These are phyloP conservation scores for Casuarina glauca DNA, from an alignment of 306 rosid genomes.

Conservation along the genomic window DNA sequence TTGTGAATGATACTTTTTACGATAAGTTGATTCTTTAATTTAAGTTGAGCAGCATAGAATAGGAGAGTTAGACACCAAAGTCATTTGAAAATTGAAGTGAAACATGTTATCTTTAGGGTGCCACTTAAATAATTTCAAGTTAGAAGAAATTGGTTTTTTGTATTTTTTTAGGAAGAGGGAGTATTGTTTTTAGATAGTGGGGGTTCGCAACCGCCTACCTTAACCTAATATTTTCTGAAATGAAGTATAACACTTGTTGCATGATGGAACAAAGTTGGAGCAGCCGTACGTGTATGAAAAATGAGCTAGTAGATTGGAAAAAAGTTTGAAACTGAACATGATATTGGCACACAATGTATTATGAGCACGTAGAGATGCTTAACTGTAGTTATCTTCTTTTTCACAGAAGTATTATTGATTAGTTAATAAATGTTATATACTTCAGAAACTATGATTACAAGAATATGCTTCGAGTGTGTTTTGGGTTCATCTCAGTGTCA, in stretches of 20 bases:
- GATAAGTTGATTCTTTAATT: background rate
- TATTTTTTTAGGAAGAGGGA: background rate
- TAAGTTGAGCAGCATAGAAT: background rate
- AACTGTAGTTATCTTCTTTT: background rate
- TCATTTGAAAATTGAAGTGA: too few species aligned
- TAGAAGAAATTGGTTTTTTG: background rate
- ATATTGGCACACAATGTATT: background rate
- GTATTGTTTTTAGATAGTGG: too few species aligned
- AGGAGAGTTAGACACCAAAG: background rate
- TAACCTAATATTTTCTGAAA: background rate
- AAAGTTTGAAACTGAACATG: background rate
- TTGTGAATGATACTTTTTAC: background rate
- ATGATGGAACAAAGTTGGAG: too few species aligned
- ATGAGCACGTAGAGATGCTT: conserved; percentile 8
- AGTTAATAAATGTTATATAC: too few species aligned
- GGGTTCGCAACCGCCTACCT: background rate
- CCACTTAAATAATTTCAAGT: background rate
- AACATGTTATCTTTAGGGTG: background rate
- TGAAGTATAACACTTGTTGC: too few species aligned
- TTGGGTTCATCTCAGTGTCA: conserved; percentile 28
- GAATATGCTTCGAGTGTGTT: conserved; percentile 18
- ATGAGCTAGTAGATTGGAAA: background rate
- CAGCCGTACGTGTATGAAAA: too few species aligned
- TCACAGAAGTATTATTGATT: too few species aligned
- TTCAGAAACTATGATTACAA: background rate